These are phyloP conservation scores for Eucalyptus pumila DNA, from an alignment of 345 rosid species.

Conservation along the genomic window DNA sequence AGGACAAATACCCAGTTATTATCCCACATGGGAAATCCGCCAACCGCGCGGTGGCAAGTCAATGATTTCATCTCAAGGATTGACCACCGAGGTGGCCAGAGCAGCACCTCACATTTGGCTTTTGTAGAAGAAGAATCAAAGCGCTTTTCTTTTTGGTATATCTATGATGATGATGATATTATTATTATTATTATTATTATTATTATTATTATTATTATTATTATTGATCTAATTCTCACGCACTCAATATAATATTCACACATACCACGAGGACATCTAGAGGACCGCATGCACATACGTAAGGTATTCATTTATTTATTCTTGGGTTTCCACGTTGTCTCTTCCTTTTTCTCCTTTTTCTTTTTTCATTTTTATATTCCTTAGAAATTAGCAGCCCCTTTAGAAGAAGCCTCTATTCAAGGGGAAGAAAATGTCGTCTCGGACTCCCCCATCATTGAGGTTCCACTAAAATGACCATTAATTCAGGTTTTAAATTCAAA, in stretches of 20 bases:
- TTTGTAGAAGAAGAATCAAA: not conserved
- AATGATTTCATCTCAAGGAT: not conserved
- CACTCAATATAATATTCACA: not conserved
- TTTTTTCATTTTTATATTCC: not conserved
- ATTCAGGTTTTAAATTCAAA: not conserved
- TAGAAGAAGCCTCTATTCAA: not conserved
- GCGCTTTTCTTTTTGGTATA: not conserved
- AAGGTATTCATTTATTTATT: not conserved
- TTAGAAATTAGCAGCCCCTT: not conserved
- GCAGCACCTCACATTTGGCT: not conserved
- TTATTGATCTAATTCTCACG: not conserved
- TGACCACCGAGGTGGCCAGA: not conserved
- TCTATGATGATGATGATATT: not conserved
- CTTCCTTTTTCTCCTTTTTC: too few relatives aligned
- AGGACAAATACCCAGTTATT: not conserved
- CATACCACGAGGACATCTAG: not conserved
- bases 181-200: too few relatives aligned
- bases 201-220: too few relatives aligned
- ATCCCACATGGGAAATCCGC: not conserved
- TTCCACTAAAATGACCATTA: not conserved
- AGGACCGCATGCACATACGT: not conserved
- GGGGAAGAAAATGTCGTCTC: not conserved
- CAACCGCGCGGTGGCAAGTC: not conserved
- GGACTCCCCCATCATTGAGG: not conserved
- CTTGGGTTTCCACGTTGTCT: not conserved